These are phyloP conservation scores for Kalaharituber pfeilii DNA, from an alignment of 2,329 filamentous ascomycete species.

Conservation along the genomic window DNA sequence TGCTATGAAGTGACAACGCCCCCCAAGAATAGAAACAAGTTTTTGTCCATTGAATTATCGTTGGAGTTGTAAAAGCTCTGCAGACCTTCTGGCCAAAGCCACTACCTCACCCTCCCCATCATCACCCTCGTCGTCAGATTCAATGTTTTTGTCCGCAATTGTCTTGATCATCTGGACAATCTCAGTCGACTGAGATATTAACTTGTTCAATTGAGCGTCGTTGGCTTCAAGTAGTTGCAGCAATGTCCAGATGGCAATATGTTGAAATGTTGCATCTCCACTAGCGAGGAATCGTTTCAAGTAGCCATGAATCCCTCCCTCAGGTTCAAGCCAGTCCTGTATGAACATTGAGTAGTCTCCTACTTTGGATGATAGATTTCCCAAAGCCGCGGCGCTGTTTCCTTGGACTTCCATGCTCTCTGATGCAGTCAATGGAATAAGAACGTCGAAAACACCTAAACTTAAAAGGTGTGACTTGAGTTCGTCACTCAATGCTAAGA, in stretches of 20 bases:
- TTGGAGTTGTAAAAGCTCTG: constrained; percentile 49
- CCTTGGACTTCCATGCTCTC: constrained; percentile 96
- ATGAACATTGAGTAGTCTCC: constrained; percentile 95
- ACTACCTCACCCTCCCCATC: constrained; percentile 24
- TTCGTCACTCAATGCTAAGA: constrained; percentile 86
- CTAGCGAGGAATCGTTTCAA: constrained; percentile 82
- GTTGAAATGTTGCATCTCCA: constrained; percentile 92
- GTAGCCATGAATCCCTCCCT: constrained; percentile 90
- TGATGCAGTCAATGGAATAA: constrained; percentile 88
- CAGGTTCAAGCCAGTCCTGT: constrained; percentile 79
- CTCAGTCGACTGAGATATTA: constrained; percentile 78
- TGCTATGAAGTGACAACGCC: neutral
- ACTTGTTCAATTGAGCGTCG: constrained; percentile 69
- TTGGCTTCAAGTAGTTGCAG: constrained; percentile 91
- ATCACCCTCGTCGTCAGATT: constrained; percentile 52
- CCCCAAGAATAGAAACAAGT: neutral
- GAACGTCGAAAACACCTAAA: constrained; percentile 84
- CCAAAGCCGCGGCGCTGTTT: constrained; percentile 88
- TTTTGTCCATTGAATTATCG: neutral
- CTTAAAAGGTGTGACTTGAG: constrained; percentile 81
- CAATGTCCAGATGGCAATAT: constrained; percentile 96
- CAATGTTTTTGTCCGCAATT: constrained; percentile 77
- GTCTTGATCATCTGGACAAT: constrained; percentile 81
- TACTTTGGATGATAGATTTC: constrained; percentile 94
- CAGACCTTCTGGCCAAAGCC: constrained; percentile 62